Conservation (phyloP, 2,329 filamentous ascomycete species). For the Venturia pyrina region DNA sequence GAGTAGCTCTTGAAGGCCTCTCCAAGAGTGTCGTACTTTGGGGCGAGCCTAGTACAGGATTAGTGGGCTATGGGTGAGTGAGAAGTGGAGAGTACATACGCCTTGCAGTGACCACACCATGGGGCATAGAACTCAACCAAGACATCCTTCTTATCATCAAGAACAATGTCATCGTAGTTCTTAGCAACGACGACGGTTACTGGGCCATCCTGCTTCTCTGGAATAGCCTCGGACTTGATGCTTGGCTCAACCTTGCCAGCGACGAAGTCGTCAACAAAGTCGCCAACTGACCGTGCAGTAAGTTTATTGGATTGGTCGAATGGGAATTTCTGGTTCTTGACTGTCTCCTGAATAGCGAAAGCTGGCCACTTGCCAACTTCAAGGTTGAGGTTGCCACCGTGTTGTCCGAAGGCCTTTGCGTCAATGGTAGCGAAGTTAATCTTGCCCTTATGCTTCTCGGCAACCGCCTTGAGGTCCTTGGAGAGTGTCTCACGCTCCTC, state of each 20-base stretch:
- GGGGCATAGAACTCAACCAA: slow-evolving; percentile 97
- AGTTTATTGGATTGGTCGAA: slow-evolving; percentile 78
- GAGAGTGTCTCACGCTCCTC: slow-evolving; percentile 80
- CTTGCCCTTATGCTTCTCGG: slow-evolving; percentile 83
- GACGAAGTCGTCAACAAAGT: slow-evolving; percentile 78
- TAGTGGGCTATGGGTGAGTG: slow-evolving; percentile 6
- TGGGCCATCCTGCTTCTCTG: slow-evolving; percentile 82
- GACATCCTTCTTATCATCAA: slow-evolving; percentile 93
- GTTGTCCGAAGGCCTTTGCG: slow-evolving; percentile 84
- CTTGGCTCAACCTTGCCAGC: slow-evolving; percentile 85
- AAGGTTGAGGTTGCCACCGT: slow-evolving; percentile 94
- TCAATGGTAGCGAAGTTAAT: slow-evolving; percentile 99
- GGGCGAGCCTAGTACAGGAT: slow-evolving; percentile 36
- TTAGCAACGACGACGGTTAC: slow-evolving; percentile 86
- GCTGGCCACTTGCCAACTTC: slow-evolving; percentile 91
- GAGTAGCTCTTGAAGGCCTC: slow-evolving; percentile 31
- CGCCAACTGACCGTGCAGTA: slow-evolving; percentile 59
- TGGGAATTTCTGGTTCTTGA: slow-evolving; percentile 96
- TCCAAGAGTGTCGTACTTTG: slow-evolving; percentile 58
- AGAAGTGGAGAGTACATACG: slow-evolving; percentile 30
- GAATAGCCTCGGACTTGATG: slow-evolving; percentile 97
- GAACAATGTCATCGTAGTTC: slow-evolving; percentile 83
- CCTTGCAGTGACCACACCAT: slow-evolving; percentile 63
- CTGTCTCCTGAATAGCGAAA: slow-evolving; percentile 92
- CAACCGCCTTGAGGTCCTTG: slow-evolving; percentile 71